Conservation (phyloP, 495 filamentous ascomycete species). For the Penicillium lagena region DNA sequence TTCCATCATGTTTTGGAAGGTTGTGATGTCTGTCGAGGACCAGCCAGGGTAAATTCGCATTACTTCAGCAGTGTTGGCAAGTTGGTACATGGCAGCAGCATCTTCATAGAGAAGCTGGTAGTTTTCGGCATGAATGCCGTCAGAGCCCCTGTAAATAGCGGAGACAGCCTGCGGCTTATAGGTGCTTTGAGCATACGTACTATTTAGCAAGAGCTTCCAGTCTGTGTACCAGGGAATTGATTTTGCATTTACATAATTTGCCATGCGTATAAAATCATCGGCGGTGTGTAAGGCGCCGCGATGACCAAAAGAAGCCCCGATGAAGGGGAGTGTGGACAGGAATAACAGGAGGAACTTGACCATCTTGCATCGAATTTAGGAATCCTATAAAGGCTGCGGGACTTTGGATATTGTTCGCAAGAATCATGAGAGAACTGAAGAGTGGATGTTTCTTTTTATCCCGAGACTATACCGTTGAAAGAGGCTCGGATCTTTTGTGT, state of each 20-base stretch:
- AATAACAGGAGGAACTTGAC: no score
- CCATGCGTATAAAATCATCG: conserved; percentile 28
- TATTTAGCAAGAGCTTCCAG: conserved; percentile 24
- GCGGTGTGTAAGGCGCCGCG: conserved; percentile 34
- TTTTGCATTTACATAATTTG: conserved; percentile 15
- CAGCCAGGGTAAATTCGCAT: conserved; percentile 30
- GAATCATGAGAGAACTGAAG: no score
- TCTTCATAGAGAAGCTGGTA: conserved; percentile 31
- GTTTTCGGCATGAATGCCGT: conserved; percentile 24
- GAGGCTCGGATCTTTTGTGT: no score
- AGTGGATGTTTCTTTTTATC: no score
- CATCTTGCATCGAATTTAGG: no score
- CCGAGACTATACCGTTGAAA: no score
- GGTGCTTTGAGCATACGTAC: conserved; percentile 15
- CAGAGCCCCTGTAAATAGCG: conserved; percentile 25
- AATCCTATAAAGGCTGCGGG: no score
- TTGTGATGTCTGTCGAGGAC: conserved; percentile 9
- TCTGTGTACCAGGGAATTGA: conserved; percentile 27
- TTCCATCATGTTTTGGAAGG: conserved; percentile 20
- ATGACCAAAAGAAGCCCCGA: conserved; percentile 14
- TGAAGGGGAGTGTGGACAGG: no score
- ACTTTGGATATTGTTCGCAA: no score
- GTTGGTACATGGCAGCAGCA: conserved; percentile 33
- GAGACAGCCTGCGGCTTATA: conserved; percentile 14
- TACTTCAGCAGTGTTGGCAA: conserved; percentile 41